These are phyloP conservation scores for Cryptococcus jaspeensis DNA, from an alignment of 1,284 basidiomycete species.

Conservation along the genomic window DNA sequence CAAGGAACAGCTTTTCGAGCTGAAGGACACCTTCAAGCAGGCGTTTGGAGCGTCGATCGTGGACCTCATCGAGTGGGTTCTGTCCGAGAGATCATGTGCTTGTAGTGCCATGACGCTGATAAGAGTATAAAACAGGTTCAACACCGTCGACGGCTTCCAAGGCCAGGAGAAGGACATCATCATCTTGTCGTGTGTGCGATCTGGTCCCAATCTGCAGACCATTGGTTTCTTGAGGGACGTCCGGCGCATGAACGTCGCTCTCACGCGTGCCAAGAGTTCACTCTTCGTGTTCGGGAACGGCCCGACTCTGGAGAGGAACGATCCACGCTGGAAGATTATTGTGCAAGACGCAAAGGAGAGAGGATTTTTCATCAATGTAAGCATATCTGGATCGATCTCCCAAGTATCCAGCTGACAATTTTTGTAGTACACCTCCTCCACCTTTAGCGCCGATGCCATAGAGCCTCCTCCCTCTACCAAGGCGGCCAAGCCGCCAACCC, in stretches of 20 bases:
- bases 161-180: slow-evolving; percentile 97
- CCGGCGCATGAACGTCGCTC: slow-evolving; percentile 94
- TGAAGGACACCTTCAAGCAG: slow-evolving; percentile 68
- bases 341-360: slow-evolving; percentile 67
- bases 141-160: slow-evolving; percentile 97
- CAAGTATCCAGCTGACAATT: not conserved
- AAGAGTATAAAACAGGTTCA: slow-evolving; percentile 58
- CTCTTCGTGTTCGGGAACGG: slow-evolving; percentile 91
- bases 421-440: slow-evolving; percentile 24
- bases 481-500: slow-evolving; percentile 11
- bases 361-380: slow-evolving; percentile 51
- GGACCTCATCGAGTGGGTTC: slow-evolving; percentile 64
- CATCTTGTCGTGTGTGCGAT: slow-evolving; percentile 89
- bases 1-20: slow-evolving; percentile 79
- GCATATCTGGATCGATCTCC: slow-evolving; percentile 23
- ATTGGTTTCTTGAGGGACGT: slow-evolving; percentile 86
- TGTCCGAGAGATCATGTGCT: not conserved
- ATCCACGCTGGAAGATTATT: slow-evolving; percentile 75
- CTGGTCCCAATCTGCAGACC: slow-evolving; percentile 71
- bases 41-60: slow-evolving; percentile 73
- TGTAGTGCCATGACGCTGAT: not conserved
- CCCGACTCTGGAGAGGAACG: slow-evolving; percentile 78
- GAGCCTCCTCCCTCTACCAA: slow-evolving; percentile 17
- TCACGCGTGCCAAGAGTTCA: slow-evolving; percentile 92
- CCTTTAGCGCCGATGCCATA: slow-evolving; percentile 20